phyloP scores from a whole-genome alignment of 106 monocot species.

The Hemerocallis citrina region DNA sequence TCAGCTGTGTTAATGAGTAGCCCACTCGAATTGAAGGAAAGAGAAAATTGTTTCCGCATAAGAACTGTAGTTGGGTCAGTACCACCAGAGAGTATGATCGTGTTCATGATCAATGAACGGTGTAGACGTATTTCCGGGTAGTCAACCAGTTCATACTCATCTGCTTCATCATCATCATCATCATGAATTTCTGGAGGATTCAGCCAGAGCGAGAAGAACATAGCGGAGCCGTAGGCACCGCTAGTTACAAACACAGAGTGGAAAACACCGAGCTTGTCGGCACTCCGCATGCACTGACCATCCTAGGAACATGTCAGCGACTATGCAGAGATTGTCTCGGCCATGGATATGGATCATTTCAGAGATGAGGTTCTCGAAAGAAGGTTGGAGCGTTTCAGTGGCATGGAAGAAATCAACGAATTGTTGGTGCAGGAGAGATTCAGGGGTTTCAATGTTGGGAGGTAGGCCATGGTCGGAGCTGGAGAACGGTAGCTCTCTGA shows the following conservation, averaged over 20 bases:
- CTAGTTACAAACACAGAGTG: constrained; percentile 32
- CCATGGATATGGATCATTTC: background rate
- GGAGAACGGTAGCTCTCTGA: constrained; percentile 31
- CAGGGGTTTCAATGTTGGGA: constrained; percentile 25
- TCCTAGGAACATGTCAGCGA: constrained; percentile 29
- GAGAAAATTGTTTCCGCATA: background rate
- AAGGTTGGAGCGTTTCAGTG: constrained; percentile 13
- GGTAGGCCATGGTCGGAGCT: constrained; percentile 26
- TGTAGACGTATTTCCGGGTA: constrained; percentile 8
- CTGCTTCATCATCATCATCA: background rate
- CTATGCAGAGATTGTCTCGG: constrained; percentile 7
- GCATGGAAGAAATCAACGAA: constrained; percentile 16
- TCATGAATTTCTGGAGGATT: background rate
- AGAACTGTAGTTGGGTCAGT: background rate
- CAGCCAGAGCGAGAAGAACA: constrained; percentile 14
- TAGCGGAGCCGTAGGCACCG: constrained; percentile 25
- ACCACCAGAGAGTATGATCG: background rate
- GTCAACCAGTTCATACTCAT: constrained; percentile 4
- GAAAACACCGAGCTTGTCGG: constrained; percentile 9
- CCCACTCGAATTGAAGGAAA: background rate
- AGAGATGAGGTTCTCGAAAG: constrained; percentile 22
- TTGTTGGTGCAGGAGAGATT: constrained; percentile 15
- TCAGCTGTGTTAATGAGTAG: constrained; percentile 22
- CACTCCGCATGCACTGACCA: constrained; percentile 35
- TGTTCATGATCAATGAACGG: background rate